phyloP scores from a whole-genome alignment of 148 eudicot species.

The Spergularia bocconei region DNA sequence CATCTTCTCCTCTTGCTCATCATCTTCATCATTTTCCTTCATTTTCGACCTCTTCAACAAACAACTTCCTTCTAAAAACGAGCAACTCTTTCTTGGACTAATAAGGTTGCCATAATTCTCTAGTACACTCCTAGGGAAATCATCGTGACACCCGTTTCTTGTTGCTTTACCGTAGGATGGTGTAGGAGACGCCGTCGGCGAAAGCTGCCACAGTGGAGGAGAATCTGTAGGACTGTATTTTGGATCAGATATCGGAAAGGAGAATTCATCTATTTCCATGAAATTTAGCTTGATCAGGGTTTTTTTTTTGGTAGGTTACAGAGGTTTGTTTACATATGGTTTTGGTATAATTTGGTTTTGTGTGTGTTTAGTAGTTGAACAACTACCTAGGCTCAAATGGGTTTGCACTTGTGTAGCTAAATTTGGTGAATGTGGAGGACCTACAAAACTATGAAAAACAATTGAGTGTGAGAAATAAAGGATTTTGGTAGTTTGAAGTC shows the following conservation, averaged over 20 bases:
- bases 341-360: background rate
- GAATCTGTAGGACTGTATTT: slow-evolving; percentile 36
- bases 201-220: slow-evolving; percentile 48
- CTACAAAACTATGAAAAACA: slow-evolving; percentile 11
- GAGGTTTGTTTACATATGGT: background rate
- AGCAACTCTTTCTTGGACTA: slow-evolving; percentile 38
- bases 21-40: slow-evolving; percentile 13
- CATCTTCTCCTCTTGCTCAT: slow-evolving; percentile 43
- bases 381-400: slow-evolving; percentile 7
- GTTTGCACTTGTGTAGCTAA: background rate
- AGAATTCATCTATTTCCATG: slow-evolving; percentile 50
- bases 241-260: slow-evolving; percentile 39
- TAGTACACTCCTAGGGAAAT: background rate
- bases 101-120: background rate
- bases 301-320: background rate
- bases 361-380: slow-evolving; percentile 25
- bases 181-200: slow-evolving; percentile 34
- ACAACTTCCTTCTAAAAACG: slow-evolving; percentile 30
- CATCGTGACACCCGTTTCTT: background rate
- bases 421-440: slow-evolving; percentile 23
- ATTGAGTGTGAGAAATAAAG: background rate
- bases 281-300: background rate
- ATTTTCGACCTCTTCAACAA: slow-evolving; percentile 23
- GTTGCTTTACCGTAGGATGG: slow-evolving; percentile 14
- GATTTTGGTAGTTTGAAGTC: background rate